Conservation (phyloP, 768 basidiomycete species). For the Amanita pseudoporphyria region DNA sequence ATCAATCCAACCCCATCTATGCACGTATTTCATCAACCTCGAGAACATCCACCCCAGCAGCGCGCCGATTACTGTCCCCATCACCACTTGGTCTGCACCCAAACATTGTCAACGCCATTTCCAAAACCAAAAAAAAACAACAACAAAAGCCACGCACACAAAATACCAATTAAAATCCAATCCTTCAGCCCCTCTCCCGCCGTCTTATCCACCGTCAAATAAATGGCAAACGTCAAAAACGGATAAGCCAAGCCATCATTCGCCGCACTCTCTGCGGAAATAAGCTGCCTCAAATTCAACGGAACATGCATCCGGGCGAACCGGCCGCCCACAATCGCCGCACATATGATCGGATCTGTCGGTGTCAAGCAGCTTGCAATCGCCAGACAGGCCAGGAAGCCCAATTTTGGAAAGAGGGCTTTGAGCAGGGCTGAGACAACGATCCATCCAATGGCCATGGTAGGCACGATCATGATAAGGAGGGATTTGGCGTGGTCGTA, state of each 20-base stretch:
- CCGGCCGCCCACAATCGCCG: constrained; percentile 69
- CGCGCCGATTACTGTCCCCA: constrained; percentile 2
- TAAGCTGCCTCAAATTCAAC: constrained; percentile 63
- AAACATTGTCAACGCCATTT: neutral
- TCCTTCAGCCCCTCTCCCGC: constrained; percentile 57
- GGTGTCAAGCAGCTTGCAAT: constrained; percentile 88
- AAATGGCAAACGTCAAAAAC: constrained; percentile 80
- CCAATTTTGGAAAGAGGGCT: constrained; percentile 60
- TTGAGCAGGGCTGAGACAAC: constrained; percentile 60
- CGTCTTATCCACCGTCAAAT: constrained; percentile 66
- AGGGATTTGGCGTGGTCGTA: constrained; percentile 66
- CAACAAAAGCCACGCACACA: constrained; percentile 41
- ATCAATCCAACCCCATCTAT: constrained; percentile 56
- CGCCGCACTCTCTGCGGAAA: constrained; percentile 85
- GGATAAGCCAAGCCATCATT: constrained; percentile 97
- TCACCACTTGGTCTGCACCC: constrained; percentile 2
- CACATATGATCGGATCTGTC: constrained; percentile 91
- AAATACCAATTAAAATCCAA: constrained; percentile 83
- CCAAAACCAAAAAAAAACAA: constrained; percentile 22
- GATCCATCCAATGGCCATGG: constrained; percentile 83
- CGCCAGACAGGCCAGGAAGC: constrained; percentile 68
- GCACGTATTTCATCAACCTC: constrained; percentile 28
- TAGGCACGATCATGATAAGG: constrained; percentile 63
- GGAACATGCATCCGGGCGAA: constrained; percentile 67
- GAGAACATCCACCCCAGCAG: constrained; percentile 5